These are phyloP conservation scores for Leccinum fallax DNA, from an alignment of 1,284 basidiomycete species.

Conservation along the genomic window DNA sequence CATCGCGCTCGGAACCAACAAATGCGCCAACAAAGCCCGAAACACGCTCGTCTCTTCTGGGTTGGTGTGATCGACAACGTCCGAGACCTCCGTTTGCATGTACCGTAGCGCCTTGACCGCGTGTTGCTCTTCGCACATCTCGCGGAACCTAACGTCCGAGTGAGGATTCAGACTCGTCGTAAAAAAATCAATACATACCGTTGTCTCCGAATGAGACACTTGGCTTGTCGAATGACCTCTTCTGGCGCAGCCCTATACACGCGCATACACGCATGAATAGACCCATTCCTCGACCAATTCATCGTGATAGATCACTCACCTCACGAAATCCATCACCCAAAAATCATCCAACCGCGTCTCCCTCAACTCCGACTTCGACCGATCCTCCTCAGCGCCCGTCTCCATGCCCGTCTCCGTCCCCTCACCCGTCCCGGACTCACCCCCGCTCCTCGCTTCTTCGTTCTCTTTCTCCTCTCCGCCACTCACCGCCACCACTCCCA, in stretches of 20 bases:
- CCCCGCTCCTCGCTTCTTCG: slow-evolving; percentile 4
- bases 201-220: slow-evolving; percentile 65
- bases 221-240: slow-evolving; percentile 62
- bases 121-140: slow-evolving; percentile 69
- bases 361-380: slow-evolving; percentile 16
- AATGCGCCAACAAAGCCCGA: slow-evolving; percentile 65
- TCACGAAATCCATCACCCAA: slow-evolving; percentile 68
- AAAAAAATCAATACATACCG: slow-evolving; percentile 47
- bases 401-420: slow-evolving; percentile 10
- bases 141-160: slow-evolving; percentile 59
- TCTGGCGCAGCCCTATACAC: slow-evolving; percentile 52
- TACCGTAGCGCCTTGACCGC: slow-evolving; percentile 71
- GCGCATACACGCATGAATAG: slow-evolving; percentile 27
- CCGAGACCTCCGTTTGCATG: slow-evolving; percentile 67
- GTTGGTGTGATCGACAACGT: slow-evolving; percentile 69
- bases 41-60: slow-evolving; percentile 62
- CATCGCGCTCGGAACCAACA: slow-evolving; percentile 42
- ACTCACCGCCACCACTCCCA: slow-evolving; percentile 14
- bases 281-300: neutral
- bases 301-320: slow-evolving; percentile 45
- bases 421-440: neutral
- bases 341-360: slow-evolving; percentile 70
- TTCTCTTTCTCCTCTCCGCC: slow-evolving; percentile 23
- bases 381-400: slow-evolving; percentile 15
- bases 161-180: neutral